phyloP scores from a whole-genome alignment of 2,329 filamentous ascomycete species.

The Scytalidium sp. region DNA sequence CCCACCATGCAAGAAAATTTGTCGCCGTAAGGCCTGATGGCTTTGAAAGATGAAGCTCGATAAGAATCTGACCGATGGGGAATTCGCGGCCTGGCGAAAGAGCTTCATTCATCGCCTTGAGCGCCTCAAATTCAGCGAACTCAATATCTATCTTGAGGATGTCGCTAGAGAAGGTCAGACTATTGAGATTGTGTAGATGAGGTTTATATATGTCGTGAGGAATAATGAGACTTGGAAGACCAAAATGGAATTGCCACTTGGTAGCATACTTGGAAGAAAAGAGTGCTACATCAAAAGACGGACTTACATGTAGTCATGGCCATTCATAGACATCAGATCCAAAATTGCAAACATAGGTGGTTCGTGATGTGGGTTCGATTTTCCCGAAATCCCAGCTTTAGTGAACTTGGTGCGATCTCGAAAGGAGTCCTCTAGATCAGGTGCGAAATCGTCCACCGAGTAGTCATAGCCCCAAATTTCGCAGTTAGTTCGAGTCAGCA shows the following conservation, averaged over 20 bases:
- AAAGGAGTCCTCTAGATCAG: conserved; percentile 21
- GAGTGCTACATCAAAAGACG: too few relatives aligned
- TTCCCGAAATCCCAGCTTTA: conserved; percentile 28
- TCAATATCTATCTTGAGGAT: conserved; percentile 39
- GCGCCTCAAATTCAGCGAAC: conserved; percentile 31
- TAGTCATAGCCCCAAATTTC: conserved; percentile 38
- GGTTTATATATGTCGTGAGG: too few relatives aligned
- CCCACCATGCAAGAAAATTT: conserved; percentile 26
- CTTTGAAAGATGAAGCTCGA: conserved; percentile 22
- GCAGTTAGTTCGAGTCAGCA: conserved; percentile 35
- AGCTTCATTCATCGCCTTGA: conserved; percentile 22
- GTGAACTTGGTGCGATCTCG: conserved; percentile 29
- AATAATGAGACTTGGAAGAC: too few relatives aligned
- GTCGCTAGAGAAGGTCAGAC: conserved; percentile 20
- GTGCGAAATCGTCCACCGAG: conserved; percentile 30
- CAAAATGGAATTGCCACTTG: not conserved
- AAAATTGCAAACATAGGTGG: conserved; percentile 32
- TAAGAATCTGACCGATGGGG: conserved; percentile 22
- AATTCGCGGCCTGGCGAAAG: conserved; percentile 11
- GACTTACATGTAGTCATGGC: conserved; percentile 31
- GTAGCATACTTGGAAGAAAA: too few relatives aligned
- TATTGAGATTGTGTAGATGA: too few relatives aligned
- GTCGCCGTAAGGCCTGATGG: conserved; percentile 12
- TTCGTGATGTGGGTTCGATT: conserved; percentile 18
- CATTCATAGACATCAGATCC: conserved; percentile 35